phyloP scores from a whole-genome alignment of 192 early-diverging fungal species.

The Phycomyces blakesleeanus region DNA sequence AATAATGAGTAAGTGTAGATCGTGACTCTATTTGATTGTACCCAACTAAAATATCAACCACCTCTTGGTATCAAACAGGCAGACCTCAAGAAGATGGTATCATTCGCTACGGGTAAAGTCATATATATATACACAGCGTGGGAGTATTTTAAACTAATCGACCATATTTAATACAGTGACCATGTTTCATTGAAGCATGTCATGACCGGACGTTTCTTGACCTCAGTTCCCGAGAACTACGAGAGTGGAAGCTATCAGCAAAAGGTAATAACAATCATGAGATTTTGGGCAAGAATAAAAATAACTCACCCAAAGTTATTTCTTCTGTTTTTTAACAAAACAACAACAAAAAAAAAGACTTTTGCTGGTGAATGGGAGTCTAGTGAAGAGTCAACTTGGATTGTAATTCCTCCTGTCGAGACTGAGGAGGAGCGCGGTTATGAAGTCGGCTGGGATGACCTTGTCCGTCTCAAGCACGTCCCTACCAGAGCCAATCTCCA shows the following conservation, averaged over 20 bases:
- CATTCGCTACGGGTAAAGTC: constrained; percentile 2
- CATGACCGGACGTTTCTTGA: constrained; percentile 50
- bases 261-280: too few species aligned
- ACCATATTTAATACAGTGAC: neutral
- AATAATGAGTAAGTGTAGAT: too few species aligned
- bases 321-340: neutral
- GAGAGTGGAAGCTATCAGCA: constrained; percentile 51
- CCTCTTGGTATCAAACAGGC: too few species aligned
- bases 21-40: too few species aligned
- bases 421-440: constrained; percentile 46
- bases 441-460: constrained; percentile 41
- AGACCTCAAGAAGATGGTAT: neutral
- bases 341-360: constrained; percentile 5
- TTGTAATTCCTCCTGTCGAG: constrained; percentile 45
- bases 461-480: constrained; percentile 50
- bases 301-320: too few species aligned
- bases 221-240: constrained; percentile 43
- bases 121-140: too few species aligned
- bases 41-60: too few species aligned
- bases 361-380: constrained; percentile 43
- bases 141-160: too few species aligned
- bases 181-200: constrained; percentile 55
- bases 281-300: neutral
- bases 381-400: constrained; percentile 47
- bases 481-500: constrained; percentile 50